A percentile compares a stretch with the other conserved stretches of the same genome.
phyloP scores from a whole-genome alignment of 768 basidiomycete genomes.

The Serendipita indica region DNA sequence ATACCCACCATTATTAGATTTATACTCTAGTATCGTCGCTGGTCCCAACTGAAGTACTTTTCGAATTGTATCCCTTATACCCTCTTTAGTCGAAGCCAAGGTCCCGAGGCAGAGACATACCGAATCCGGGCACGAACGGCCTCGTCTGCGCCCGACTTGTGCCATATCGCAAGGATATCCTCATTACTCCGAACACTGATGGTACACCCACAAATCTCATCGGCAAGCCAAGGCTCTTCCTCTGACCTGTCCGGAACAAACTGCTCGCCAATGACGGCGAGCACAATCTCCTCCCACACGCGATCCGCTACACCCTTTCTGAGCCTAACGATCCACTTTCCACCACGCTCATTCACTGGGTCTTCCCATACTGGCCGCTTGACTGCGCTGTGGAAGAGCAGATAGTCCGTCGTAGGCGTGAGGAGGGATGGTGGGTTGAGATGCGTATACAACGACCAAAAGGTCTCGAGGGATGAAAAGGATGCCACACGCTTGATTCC shows the following conservation, averaged over 20 bases:
- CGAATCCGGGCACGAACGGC: slow-evolving; percentile 68
- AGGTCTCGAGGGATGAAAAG: slow-evolving; percentile 87
- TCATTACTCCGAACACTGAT: slow-evolving; percentile 87
- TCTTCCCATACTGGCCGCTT: slow-evolving; percentile 94
- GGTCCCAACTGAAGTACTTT: slow-evolving; percentile 59
- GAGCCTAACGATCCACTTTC: slow-evolving; percentile 91
- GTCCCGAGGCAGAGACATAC: slow-evolving; percentile 31
- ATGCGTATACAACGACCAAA: slow-evolving; percentile 91
- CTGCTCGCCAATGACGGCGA: slow-evolving; percentile 81
- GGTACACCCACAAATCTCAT: slow-evolving; percentile 88
- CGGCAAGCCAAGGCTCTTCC: slow-evolving; percentile 30
- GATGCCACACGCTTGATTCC: slow-evolving; percentile 86
- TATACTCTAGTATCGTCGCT: slow-evolving; percentile 82
- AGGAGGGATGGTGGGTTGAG: slow-evolving; percentile 72
- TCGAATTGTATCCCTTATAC: slow-evolving; percentile 60
- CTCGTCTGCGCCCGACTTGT: slow-evolving; percentile 60
- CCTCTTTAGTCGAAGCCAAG: slow-evolving; percentile 8
- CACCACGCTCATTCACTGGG: slow-evolving; percentile 70
- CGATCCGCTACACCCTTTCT: slow-evolving; percentile 83
- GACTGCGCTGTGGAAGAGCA: slow-evolving; percentile 76
- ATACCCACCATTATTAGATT: slow-evolving; percentile 66
- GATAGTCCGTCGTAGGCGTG: slow-evolving; percentile 82
- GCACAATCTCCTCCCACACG: slow-evolving; percentile 78
- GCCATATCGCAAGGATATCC: slow-evolving; percentile 91
- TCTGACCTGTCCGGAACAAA: slow-evolving; percentile 30